A percentile compares a stretch with the other conserved stretches of the same genome.
Conservation (phyloP, 192 early-diverging fungal genomes). For the Coemansia sp. region DNA sequence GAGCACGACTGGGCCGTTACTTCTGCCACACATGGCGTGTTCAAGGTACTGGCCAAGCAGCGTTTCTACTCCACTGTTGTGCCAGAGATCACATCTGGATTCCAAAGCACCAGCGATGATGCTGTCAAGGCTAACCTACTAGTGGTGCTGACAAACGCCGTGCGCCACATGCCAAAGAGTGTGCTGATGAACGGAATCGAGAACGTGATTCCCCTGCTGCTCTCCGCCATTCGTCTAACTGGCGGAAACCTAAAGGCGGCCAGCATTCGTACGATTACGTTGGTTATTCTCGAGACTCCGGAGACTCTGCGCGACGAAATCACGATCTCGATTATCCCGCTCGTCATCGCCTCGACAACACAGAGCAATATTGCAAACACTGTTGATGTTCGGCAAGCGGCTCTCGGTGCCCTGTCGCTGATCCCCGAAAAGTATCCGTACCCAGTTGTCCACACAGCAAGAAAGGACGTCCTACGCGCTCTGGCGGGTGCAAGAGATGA, state of each 20-base stretch:
- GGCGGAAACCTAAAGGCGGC: slow-evolving; percentile 69
- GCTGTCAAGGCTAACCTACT: slow-evolving; percentile 74
- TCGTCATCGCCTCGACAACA: slow-evolving; percentile 20
- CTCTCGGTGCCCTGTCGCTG: slow-evolving; percentile 68
- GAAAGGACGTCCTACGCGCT: slow-evolving; percentile 62
- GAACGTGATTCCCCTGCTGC: slow-evolving; percentile 74
- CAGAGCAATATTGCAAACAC: slow-evolving; percentile 24
- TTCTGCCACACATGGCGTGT: slow-evolving; percentile 51
- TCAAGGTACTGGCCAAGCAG: slow-evolving; percentile 80
- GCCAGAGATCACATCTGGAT: slow-evolving; percentile 65
- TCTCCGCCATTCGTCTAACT: slow-evolving; percentile 69
- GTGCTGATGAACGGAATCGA: slow-evolving; percentile 78
- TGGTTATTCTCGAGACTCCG: slow-evolving; percentile 72
- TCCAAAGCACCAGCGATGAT: slow-evolving; percentile 31
- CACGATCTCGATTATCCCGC: slow-evolving; percentile 25
- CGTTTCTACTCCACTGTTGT: slow-evolving; percentile 80
- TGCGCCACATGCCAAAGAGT: slow-evolving; percentile 81
- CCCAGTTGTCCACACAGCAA: slow-evolving; percentile 63
- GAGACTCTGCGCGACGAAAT: slow-evolving; percentile 56
- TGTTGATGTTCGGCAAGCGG: slow-evolving; percentile 68
- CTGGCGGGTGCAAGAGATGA: slow-evolving; percentile 78
- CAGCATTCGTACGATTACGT: slow-evolving; percentile 74
- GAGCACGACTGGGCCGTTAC: slow-evolving; percentile 72
- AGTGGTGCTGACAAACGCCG: slow-evolving; percentile 78
- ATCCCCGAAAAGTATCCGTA: slow-evolving; percentile 67